phyloP scores from a whole-genome alignment of 2,329 filamentous ascomycete species.

The Cryphonectria naterciae region DNA sequence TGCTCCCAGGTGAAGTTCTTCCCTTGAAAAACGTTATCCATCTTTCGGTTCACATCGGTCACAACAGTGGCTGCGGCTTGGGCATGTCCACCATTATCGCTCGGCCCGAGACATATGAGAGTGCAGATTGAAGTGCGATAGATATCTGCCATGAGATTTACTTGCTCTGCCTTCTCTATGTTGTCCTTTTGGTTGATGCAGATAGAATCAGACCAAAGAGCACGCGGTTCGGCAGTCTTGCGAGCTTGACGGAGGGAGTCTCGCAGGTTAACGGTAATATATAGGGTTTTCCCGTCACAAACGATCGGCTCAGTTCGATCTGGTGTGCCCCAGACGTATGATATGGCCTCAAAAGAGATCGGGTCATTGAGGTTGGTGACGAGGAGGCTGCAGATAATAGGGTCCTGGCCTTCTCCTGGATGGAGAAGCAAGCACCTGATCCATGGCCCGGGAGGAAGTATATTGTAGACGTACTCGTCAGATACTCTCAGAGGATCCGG shows the following conservation, averaged over 20 bases:
- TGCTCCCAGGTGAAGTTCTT: neutral
- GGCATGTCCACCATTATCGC: conserved; percentile 1
- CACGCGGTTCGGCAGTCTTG: neutral
- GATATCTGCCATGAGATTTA: conserved; percentile 5
- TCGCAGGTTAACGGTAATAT: neutral
- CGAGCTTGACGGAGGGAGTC: neutral
- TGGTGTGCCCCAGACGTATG: conserved; percentile 18
- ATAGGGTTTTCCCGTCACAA: neutral
- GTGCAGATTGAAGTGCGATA: neutral
- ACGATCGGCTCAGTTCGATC: neutral
- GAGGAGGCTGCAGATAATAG: neutral
- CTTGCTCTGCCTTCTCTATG: conserved; percentile 10
- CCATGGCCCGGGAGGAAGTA: neutral
- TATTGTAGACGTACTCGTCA: neutral
- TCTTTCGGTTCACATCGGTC: neutral
- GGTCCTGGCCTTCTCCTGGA: neutral
- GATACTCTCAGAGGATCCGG: neutral
- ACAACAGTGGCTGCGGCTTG: neutral
- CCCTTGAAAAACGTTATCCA: too few relatives aligned
- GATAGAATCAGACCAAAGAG: conserved; percentile 7
- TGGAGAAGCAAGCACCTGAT: neutral
- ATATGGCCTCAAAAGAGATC: conserved; percentile 3
- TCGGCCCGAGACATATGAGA: conserved; percentile 4
- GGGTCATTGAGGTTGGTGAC: neutral
- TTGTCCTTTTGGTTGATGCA: conserved; percentile 17